phyloP scores from a whole-genome alignment of 768 basidiomycete species.

The Cubamyces sp. region DNA sequence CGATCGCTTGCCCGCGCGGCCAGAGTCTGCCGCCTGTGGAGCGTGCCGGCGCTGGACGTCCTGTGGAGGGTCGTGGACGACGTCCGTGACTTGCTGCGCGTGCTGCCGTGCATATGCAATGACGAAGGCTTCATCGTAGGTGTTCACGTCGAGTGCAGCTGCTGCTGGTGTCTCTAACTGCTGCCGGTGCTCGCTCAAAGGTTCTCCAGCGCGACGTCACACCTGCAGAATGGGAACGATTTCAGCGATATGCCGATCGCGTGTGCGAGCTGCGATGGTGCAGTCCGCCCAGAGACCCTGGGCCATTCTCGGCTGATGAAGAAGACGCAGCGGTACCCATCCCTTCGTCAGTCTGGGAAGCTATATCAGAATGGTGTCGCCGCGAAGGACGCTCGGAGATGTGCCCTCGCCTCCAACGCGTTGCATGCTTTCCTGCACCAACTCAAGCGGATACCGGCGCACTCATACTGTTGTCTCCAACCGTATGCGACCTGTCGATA shows the following conservation, averaged over 20 bases:
- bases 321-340: background rate
- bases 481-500: background rate
- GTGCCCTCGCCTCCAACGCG: background rate
- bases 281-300: background rate
- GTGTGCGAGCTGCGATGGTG: background rate
- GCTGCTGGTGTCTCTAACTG: too few species aligned
- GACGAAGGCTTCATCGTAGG: background rate
- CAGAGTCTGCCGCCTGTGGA: background rate
- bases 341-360: background rate
- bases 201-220: background rate
- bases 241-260: background rate
- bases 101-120: background rate
- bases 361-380: background rate
- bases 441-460: background rate
- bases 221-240: background rate
- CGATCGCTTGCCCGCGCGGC: conserved; percentile 1
- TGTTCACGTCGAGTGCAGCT: too few species aligned
- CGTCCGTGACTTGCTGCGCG: background rate
- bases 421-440: background rate
- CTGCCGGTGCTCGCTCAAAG: too few species aligned
- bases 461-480: background rate
- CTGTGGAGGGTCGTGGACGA: conserved; percentile 13
- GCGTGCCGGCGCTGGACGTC: conserved; percentile 4
- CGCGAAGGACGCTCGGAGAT: background rate
- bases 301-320: background rate